Evolutionary conservation across 306 rosid species (phyloP).

Genomic region (Argentina anserina): DNA sequence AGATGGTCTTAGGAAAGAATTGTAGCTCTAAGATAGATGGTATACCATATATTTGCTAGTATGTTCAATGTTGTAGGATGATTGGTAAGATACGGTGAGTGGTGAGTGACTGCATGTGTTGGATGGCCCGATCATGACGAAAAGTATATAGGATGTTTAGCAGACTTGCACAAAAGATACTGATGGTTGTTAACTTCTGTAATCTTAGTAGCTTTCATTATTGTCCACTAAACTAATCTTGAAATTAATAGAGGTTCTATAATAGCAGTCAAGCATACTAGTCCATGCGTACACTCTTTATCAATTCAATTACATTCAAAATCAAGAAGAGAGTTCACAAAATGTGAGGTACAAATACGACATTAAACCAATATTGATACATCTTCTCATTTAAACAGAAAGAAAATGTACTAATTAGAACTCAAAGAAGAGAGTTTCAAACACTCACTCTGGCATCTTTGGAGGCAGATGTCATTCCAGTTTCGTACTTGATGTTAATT

Average conservation of each 20-base stretch:
- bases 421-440: constrained; percentile 63
- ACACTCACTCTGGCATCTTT: constrained; percentile 94
- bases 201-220: neutral
- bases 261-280: neutral
- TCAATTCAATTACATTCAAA: neutral
- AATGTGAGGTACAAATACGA: neutral
- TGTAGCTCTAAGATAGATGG: neutral
- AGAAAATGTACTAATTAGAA: constrained; percentile 39
- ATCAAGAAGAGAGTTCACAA: neutral
- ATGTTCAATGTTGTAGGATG: neutral
- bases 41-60: neutral
- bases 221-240: neutral
- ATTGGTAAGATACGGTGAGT: neutral
- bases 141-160: neutral
- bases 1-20: neutral
- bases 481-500: constrained; percentile 91
- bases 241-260: neutral
- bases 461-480: constrained; percentile 85
- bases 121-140: neutral
- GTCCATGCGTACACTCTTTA: neutral
- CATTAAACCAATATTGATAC: neutral
- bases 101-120: neutral
- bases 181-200: neutral
- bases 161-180: neutral
- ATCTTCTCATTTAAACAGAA: neutral